Conservation (phyloP, 2,329 filamentous ascomycete genomes). For the Botrytis squamosa region DNA sequence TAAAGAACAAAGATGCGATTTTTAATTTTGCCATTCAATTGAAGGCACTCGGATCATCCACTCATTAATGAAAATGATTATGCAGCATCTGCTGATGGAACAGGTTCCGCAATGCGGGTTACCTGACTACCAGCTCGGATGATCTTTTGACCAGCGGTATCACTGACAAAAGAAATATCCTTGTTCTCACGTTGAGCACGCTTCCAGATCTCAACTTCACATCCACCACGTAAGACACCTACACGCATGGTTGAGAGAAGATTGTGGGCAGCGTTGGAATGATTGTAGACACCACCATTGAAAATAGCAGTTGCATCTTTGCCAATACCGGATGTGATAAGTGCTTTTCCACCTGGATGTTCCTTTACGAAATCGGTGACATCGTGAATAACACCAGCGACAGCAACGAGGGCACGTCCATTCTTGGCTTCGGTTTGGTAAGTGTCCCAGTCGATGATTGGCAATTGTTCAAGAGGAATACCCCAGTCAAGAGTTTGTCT, state of each 20-base stretch:
- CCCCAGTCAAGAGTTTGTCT: conserved; percentile 82
- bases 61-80: conserved; percentile 41
- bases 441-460: conserved; percentile 83
- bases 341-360: conserved; percentile 85
- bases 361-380: conserved; percentile 82
- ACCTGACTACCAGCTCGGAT: conserved; percentile 82
- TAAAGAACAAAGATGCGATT: conserved; percentile 25
- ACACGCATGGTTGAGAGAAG: conserved; percentile 84
- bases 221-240: conserved; percentile 80
- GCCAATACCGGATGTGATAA: conserved; percentile 78
- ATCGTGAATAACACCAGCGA: conserved; percentile 85
- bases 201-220: conserved; percentile 93
- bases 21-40: conserved; percentile 4
- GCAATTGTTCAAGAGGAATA: conserved; percentile 78
- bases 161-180: conserved; percentile 76
- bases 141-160: conserved; percentile 77
- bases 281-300: conserved; percentile 87
- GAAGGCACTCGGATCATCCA: conserved; percentile 6
- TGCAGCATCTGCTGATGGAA: conserved; percentile 80
- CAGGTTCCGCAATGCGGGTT: conserved; percentile 77
- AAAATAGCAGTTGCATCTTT: conserved; percentile 90
- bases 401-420: conserved; percentile 71
- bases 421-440: conserved; percentile 76
- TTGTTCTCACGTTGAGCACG: conserved; percentile 81
- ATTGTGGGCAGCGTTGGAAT: conserved; percentile 89